These are phyloP conservation scores for Lignosus rhinocerotis DNA, from an alignment of 1,284 basidiomycete species.

Conservation along the genomic window DNA sequence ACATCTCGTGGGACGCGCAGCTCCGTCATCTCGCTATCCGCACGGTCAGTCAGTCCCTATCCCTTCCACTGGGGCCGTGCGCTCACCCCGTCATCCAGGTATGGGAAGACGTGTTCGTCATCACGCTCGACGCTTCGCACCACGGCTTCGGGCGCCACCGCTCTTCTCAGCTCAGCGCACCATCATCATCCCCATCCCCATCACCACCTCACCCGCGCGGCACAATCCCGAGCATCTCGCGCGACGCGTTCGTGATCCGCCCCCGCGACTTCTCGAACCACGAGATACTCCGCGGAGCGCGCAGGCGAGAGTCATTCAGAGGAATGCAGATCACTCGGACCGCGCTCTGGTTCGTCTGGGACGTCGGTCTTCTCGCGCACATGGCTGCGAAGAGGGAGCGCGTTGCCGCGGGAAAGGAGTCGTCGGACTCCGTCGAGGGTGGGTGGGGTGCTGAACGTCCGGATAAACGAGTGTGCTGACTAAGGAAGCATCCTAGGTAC, in stretches of 20 bases:
- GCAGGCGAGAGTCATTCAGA: slow-evolving; percentile 10
- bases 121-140: slow-evolving; percentile 12
- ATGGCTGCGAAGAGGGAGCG: slow-evolving; percentile 6
- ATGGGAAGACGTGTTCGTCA: slow-evolving; percentile 17
- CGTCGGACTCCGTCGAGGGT: neutral
- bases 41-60: slow-evolving; percentile 4
- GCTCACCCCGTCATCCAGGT: slow-evolving; percentile 3
- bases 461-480: neutral
- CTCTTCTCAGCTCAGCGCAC: too few relatives aligned
- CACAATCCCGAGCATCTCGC: neutral
- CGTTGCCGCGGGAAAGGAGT: neutral
- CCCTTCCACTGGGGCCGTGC: neutral
- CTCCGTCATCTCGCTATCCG: slow-evolving; percentile 15
- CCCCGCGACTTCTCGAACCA: slow-evolving; percentile 16
- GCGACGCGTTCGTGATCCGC: slow-evolving; percentile 6
- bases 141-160: neutral
- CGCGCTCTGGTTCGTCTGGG: slow-evolving; percentile 21
- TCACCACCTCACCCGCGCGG: neutral
- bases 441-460: neutral
- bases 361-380: slow-evolving; percentile 10
- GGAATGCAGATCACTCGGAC: slow-evolving; percentile 23
- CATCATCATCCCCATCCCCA: too few relatives aligned
- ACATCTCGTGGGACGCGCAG: slow-evolving; percentile 18
- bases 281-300: slow-evolving; percentile 6
- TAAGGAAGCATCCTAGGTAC: neutral